Base-by-base conservation (phyloP, 2,329 filamentous ascomycete genomes). In the Colletotrichum sp. region DNA sequence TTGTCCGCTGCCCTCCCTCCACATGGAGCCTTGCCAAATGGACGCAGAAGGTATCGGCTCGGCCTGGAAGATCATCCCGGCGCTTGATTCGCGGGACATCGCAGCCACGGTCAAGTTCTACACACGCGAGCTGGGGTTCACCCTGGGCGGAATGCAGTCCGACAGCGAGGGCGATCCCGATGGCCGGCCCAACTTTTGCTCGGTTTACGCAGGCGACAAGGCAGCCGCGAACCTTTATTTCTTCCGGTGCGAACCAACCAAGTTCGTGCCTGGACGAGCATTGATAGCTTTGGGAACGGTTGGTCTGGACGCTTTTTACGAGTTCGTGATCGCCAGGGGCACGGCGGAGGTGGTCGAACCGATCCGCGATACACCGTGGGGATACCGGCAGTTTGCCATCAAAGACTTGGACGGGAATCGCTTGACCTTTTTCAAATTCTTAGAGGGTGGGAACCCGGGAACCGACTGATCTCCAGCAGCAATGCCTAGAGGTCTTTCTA, bases 61-160 rank as follows among this genome's bases (percentile, higher is more conserved):
- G 13, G 70, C 74, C 3, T 77, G 75, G 73, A 76, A 77, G 21
- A 76, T 71, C 14, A 70, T 69, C 18, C 73, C 62, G n/a, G 58
- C 32, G 26, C 69, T 76, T 21, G 10, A 30, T 14, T 73, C 38
- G 30, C 55, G 34, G 16, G 61, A 71, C 13, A 71, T 67, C 14
- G n/a, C 28, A 21, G 69, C 66, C 14, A 71, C 70, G 9, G 66
- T 66, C 13, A 30, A 21, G 21, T 68, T 69, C 24, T 76, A 65
- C 16, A 61, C 43, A 18, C 4, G 69, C 7, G 61, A 73, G n/a
- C 66, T 71, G 16, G 61, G 61, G 18, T 73, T 71, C 26, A 24
- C 58, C 38, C 59, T 69, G 26, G 64, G 36, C 48, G 52, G 59
- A 4, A 55, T 55, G 2, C 24, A 69, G 21, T 52, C 69, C 38